Evolutionary conservation across 2,329 filamentous ascomycete genomes (phyloP).

Genomic region (Dothistroma pini): DNA sequence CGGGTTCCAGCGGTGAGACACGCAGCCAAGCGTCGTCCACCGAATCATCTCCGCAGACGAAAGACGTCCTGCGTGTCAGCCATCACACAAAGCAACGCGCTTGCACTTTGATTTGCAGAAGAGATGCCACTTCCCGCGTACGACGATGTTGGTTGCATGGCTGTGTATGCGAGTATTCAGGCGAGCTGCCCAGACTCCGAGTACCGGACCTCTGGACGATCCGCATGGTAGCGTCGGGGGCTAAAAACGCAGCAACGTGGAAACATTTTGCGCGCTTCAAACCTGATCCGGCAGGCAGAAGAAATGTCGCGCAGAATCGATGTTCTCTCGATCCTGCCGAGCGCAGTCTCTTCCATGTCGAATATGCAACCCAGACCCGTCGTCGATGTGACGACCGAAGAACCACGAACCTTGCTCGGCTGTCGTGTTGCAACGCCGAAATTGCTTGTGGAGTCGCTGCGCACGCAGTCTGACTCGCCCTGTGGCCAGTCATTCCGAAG

Average conservation of each 20-base stretch:
- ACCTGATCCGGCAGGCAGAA: neutral
- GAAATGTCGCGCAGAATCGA: neutral
- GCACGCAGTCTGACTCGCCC: conserved; percentile 1
- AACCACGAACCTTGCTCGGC: conserved; percentile 1
- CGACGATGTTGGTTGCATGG: neutral
- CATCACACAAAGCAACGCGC: neutral
- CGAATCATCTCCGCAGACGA: neutral
- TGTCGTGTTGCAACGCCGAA: conserved; percentile 13
- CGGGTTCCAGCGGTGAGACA: conserved; percentile 8
- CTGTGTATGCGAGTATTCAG: neutral
- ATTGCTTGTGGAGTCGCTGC: conserved; percentile 11
- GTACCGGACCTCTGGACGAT: neutral
- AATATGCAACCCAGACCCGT: conserved; percentile 8
- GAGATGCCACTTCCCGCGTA: conserved; percentile 1
- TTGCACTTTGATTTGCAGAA: conserved; percentile 2
- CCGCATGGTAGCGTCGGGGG: neutral
- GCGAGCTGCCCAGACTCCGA: neutral
- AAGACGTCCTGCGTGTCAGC: neutral
- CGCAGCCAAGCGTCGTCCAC: neutral
- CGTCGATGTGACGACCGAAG: conserved; percentile 5
- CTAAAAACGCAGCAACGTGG: conserved; percentile 2
- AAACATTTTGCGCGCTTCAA: conserved; percentile 1
- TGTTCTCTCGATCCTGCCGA: conserved; percentile 7
- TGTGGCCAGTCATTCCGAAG: conserved; percentile 1
- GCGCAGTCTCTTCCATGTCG: conserved; percentile 7